Evolutionary conservation across 768 basidiomycete genomes (phyloP), one percentile per base, ranked within the genome.

Genomic region (Pleurotus eryngii): DNA sequence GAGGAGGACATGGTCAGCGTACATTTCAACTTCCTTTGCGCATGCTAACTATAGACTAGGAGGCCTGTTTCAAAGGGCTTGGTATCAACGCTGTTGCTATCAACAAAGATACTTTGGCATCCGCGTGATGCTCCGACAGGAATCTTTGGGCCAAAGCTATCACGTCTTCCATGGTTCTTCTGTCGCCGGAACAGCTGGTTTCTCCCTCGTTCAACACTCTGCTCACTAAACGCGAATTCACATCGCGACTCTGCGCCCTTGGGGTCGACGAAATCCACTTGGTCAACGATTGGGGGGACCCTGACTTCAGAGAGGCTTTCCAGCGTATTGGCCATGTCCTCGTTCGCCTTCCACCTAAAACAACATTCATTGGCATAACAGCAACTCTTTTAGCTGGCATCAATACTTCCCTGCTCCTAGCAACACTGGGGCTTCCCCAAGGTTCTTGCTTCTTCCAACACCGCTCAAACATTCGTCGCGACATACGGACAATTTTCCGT

Each of bases 191-290:
- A 55, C 59, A 67, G 50, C 57, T 70, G 8, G 57, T 45, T 9
- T 61, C 61, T 27, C 47, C 58, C 15, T 59, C 57, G 12, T 68
- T 70, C 47, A 40, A 22, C 4, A 35, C 50, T 15, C 57, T 70
- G 14, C 56, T 68, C 15, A 50, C 56, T 8, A 45, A 55, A 24
- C 40, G 57, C 35, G 20, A 15, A 1, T 70, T 69, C 51, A 46
- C 46, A 17, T 47, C 46, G 3, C 63, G 65, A 3, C 48, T 71
- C n/a, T 64, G 60, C 39, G 60, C 56, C 15, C 60, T 67, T 46
- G 67, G 61, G 2, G 60, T 72, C 14, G 68, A 72, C 49, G 67
- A 72, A 56, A 48, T 64, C n/a, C 70, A 69, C 50, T 60, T 70
- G 2, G 54, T 69, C 9, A 14, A 57, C 39, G 43, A 46, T 14